Percentiles rank a stretch among this genome's conserved stretches.
These are phyloP conservation scores for Cadophora sp. DNA, from an alignment of 2,329 filamentous ascomycete species.

Conservation along the genomic window DNA sequence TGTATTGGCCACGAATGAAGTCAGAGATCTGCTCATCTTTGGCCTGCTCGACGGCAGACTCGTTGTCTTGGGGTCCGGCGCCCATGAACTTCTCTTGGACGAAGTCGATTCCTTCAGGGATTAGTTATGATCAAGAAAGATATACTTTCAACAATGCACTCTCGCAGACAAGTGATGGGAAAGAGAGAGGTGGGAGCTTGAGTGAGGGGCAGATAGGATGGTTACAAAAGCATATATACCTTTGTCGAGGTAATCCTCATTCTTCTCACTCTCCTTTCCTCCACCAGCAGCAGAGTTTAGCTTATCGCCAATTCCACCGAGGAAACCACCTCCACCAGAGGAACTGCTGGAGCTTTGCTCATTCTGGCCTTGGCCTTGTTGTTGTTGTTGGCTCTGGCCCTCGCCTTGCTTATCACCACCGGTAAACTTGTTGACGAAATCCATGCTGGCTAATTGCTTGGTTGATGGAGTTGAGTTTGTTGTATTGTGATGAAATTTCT, in stretches of 20 bases:
- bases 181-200: background rate
- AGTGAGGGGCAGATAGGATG: background rate
- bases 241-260: constrained; percentile 85
- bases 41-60: constrained; percentile 77
- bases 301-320: constrained; percentile 71
- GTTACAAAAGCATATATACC: constrained; percentile 54
- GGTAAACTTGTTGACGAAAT: constrained; percentile 60
- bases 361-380: constrained; percentile 30
- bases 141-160: no score
- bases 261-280: constrained; percentile 77
- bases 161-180: background rate
- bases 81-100: constrained; percentile 79
- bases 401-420: constrained; percentile 48
- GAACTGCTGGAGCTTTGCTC: constrained; percentile 31
- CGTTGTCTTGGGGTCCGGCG: constrained; percentile 74
- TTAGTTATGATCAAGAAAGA: no score
- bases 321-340: constrained; percentile 51
- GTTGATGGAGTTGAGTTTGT: background rate
- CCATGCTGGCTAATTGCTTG: constrained; percentile 49
- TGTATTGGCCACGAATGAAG: constrained; percentile 75
- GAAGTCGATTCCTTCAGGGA: constrained; percentile 69
- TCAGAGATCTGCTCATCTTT: constrained; percentile 83
- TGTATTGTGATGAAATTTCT: background rate
- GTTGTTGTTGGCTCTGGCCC: constrained; percentile 20
- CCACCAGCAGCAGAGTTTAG: constrained; percentile 76